phyloP scores from a whole-genome alignment of 2,329 filamentous ascomycete species.

The Arthrobotrys pseudoclavata region DNA sequence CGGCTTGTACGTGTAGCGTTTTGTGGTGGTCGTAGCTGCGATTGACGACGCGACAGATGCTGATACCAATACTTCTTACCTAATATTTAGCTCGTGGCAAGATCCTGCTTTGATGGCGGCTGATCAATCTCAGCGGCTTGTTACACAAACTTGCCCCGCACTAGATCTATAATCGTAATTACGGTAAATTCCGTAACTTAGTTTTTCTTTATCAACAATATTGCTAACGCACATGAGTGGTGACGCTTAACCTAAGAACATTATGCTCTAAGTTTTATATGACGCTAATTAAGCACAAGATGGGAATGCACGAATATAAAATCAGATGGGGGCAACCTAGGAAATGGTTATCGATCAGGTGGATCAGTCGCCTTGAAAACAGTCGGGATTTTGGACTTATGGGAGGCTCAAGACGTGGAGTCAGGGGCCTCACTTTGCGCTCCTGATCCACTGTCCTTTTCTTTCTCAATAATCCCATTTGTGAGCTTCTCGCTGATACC shows the following conservation, averaged over 20 bases:
- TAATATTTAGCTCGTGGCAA: conserved; percentile 30
- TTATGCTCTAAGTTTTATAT: neutral
- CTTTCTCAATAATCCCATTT: conserved; percentile 39
- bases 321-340: neutral
- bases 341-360: neutral
- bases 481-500: conserved; percentile 32
- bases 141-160: conserved; percentile 13
- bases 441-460: conserved; percentile 12
- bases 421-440: neutral
- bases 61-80: conserved; percentile 17
- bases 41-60: neutral
- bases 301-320: neutral
- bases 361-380: neutral
- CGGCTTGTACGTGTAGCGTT: neutral
- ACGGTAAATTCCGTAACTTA: neutral
- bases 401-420: neutral
- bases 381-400: neutral
- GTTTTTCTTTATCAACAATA: neutral
- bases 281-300: neutral
- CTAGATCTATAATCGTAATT: neutral
- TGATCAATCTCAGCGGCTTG: conserved; percentile 3
- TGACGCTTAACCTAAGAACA: neutral
- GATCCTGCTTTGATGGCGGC: conserved; percentile 20
- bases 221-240: neutral
- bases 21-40: conserved; percentile 7